phyloP scores from a whole-genome alignment of 208 protist genomes.

The Angomonas ambiguus region DNA sequence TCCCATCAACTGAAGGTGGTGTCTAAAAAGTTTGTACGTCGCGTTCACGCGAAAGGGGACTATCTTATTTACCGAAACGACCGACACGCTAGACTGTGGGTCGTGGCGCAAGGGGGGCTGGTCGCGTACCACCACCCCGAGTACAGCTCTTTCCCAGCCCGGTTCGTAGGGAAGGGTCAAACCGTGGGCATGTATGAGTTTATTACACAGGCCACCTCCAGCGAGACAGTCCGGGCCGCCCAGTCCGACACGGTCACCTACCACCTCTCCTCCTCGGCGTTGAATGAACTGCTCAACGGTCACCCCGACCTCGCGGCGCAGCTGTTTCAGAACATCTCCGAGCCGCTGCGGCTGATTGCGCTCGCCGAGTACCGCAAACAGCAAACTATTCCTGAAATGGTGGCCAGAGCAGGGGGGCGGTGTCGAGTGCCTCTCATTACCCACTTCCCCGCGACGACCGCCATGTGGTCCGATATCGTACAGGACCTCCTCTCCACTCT shows the following conservation, averaged over 20 bases:
- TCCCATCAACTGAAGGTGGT: conserved; percentile 61
- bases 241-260: conserved; percentile 71
- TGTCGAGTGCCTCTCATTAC: conserved; percentile 39
- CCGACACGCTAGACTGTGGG: conserved; percentile 51
- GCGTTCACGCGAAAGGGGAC: conserved; percentile 61
- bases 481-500: conserved; percentile 55
- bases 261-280: conserved; percentile 57
- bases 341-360: conserved; percentile 57
- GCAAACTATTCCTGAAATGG: conserved; percentile 28
- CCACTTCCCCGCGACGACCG: conserved; percentile 22
- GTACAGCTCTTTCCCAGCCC: conserved; percentile 43
- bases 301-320: conserved; percentile 70
- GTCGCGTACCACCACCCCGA: conserved; percentile 48
- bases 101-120: conserved; percentile 63
- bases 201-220: conserved; percentile 55
- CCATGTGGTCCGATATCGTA: conserved; percentile 59
- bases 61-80: conserved; percentile 61
- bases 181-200: conserved; percentile 81
- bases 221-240: conserved; percentile 67
- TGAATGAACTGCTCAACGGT: conserved; percentile 72
- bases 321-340: conserved; percentile 75
- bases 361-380: conserved; percentile 56
- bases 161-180: conserved; percentile 52
- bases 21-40: conserved; percentile 56
- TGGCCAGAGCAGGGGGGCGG: conserved; percentile 40